A percentile compares a stretch with the other conserved stretches of the same genome.
Evolutionary conservation across 1,139 yeast species (phyloP).

Genomic region (Chernovozyma sophiae-reginae): DNA sequence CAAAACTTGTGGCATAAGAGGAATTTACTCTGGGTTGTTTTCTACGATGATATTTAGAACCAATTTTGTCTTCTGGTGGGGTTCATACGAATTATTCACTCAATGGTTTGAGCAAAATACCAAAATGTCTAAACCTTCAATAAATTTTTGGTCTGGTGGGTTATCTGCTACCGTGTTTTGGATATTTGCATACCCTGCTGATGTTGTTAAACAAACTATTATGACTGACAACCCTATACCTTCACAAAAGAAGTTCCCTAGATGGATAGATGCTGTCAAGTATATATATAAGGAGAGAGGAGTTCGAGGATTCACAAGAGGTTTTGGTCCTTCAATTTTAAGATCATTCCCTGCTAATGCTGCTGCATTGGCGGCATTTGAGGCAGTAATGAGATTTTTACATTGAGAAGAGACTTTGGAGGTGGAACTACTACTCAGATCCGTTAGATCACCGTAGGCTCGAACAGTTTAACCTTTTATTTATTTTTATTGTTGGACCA

Average conservation of each 20-base stretch:
- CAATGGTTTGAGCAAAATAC: constrained; percentile 65
- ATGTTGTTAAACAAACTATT: constrained; percentile 82
- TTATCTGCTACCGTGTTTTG: constrained; percentile 82
- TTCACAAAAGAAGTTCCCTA: constrained; percentile 57
- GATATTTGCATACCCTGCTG: constrained; percentile 88
- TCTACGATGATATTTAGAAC: constrained; percentile 87
- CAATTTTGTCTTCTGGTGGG: constrained; percentile 92
- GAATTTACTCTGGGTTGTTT: constrained; percentile 74
- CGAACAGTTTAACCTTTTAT: too few species aligned
- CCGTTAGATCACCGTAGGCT: too few species aligned
- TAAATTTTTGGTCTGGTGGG: constrained; percentile 92
- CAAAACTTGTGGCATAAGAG: constrained; percentile 59
- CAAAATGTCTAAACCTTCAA: constrained; percentile 56
- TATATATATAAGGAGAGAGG: constrained; percentile 58
- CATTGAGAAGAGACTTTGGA: too few species aligned
- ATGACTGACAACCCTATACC: constrained; percentile 74
- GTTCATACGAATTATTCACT: constrained; percentile 78
- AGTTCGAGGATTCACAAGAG: constrained; percentile 65
- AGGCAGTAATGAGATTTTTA: constrained; percentile 67
- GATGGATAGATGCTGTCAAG: constrained; percentile 70
- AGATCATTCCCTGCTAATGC: constrained; percentile 89
- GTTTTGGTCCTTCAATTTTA: constrained; percentile 72
- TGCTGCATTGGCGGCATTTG: constrained; percentile 89
- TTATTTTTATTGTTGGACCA: too few species aligned
- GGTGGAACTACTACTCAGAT: too few species aligned